Evolutionary conservation across 1,284 basidiomycete species (phyloP), one percentile per base, ranked within the genome.

Genomic region (Melanopsichium pennsylvanicum): DNA sequence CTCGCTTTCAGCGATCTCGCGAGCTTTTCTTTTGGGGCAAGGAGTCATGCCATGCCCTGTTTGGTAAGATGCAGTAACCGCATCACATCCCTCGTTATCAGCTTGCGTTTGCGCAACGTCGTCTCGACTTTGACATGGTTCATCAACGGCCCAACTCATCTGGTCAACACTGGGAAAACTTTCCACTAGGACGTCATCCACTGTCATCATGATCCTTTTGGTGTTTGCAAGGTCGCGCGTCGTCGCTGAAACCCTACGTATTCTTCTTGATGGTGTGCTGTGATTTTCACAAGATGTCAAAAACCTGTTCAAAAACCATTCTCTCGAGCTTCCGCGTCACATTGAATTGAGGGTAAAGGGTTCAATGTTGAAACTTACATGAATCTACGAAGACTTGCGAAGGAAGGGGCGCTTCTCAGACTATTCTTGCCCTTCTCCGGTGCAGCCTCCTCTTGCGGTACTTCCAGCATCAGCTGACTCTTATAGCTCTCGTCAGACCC

Each of bases 241-340:
- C 5, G 52, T 42, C 5, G 43, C 47, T 16, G 60, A 62, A 0
- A 56, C 38, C 40, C 56, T 62, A n/a, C 59, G 35, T 8, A 36
- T 34, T 4, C 60, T 38, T 42, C 60, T 50, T 31, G 60, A 62
- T 13, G 60, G 60, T 18, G 60, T 56, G 15, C 54, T 57, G 31
- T n/a, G n/a, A n/a, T n/a, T n/a, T n/a, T n/a, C n/a, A n/a, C n/a
- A n/a, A n/a, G n/a, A n/a, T n/a, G 27, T 29, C 27, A 8, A 29
- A 29, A 29, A 29, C 32, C 32, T 13, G 16, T n/a, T n/a, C 32
- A 34, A 29, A 29, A n/a, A 6, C 33, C 15, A 35, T 15, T 35
- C 33, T 29, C 8, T 13, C 13, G 8, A 29, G 7, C 27, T 29
- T 13, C 7, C 15, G 33, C 33, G 16, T 15, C 6, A 8, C 33